These are phyloP conservation scores for Globisporangium takayamanum DNA, from an alignment of 352 stramenopile species.

Conservation along the genomic window DNA sequence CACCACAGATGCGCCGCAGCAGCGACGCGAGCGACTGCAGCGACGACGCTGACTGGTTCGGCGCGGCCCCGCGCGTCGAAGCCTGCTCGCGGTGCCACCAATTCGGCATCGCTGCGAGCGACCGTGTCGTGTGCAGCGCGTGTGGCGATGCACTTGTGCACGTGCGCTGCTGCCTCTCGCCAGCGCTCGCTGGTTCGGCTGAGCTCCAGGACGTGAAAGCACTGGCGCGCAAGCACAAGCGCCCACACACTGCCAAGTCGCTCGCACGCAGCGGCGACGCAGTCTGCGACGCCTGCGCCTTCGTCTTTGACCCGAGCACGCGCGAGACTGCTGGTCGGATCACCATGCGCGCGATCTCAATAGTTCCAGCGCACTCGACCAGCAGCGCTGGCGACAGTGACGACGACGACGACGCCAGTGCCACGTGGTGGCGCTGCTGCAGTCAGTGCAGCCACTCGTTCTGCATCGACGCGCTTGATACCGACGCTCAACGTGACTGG, in stretches of 20 bases:
- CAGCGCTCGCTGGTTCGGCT: background rate
- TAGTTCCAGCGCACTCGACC: no score
- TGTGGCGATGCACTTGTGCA: constrained; percentile 27
- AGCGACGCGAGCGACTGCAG: constrained; percentile 1
- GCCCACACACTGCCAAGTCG: background rate
- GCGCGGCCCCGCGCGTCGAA: constrained; percentile 37
- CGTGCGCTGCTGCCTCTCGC: constrained; percentile 21
- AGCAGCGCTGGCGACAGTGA: no score
- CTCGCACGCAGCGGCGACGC: background rate
- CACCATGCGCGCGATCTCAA: background rate
- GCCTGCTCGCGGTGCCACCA: constrained; percentile 54
- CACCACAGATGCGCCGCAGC: background rate
- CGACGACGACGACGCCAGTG: no score
- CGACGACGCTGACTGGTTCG: constrained; percentile 16
- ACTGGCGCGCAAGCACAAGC: constrained; percentile 5
- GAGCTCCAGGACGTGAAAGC: background rate
- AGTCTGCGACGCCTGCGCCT: background rate
- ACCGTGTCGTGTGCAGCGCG: constrained; percentile 24
- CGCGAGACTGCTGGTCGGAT: background rate
- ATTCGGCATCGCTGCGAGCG: constrained; percentile 30
- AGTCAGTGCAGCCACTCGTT: background rate
- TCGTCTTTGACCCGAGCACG: background rate
- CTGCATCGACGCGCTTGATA: background rate
- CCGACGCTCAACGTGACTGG: background rate
- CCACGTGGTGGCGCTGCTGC: background rate